A percentile compares a stretch with the other conserved stretches of the same genome.
Evolutionary conservation across 306 rosid species (phyloP).

Genomic region (Pterocarpus macrocarpus): DNA sequence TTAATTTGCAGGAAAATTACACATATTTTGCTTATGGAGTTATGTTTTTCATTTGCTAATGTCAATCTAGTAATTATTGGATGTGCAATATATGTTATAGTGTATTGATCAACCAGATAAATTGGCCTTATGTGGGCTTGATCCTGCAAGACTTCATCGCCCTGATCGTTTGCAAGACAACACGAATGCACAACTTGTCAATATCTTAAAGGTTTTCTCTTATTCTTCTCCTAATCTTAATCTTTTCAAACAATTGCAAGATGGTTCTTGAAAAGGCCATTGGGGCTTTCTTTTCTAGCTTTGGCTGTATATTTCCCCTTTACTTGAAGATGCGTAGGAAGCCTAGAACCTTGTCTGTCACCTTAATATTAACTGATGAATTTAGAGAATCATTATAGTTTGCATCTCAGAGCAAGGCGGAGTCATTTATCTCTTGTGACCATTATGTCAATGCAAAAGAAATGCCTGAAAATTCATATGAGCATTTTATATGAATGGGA

Average conservation of each 20-base stretch:
- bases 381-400: constrained; percentile 3
- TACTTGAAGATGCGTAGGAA: constrained; percentile 12
- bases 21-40: constrained; percentile 41
- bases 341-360: not conserved
- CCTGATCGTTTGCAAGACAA: constrained; percentile 92
- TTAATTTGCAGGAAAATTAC: constrained; percentile 53
- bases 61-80: constrained; percentile 44
- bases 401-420: constrained; percentile 16
- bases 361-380: constrained; percentile 20
- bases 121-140: constrained; percentile 87
- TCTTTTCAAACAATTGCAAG: constrained; percentile 14
- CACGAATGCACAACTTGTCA: constrained; percentile 68
- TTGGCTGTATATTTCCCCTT: not conserved
- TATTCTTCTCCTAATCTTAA: constrained; percentile 25
- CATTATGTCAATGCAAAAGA: not conserved
- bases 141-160: constrained; percentile 77
- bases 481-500: not conserved
- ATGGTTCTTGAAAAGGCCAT: not conserved
- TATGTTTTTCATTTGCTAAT: constrained; percentile 33
- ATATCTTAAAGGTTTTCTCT: constrained; percentile 73
- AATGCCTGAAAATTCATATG: constrained; percentile 9
- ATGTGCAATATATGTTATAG: constrained; percentile 52
- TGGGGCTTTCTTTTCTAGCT: constrained; percentile 22
- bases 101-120: constrained; percentile 74
- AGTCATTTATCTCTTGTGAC: not conserved